These are phyloP conservation scores for Xylogone sp. DNA, from an alignment of 2,329 filamentous ascomycete genomes.

Conservation along the genomic window DNA sequence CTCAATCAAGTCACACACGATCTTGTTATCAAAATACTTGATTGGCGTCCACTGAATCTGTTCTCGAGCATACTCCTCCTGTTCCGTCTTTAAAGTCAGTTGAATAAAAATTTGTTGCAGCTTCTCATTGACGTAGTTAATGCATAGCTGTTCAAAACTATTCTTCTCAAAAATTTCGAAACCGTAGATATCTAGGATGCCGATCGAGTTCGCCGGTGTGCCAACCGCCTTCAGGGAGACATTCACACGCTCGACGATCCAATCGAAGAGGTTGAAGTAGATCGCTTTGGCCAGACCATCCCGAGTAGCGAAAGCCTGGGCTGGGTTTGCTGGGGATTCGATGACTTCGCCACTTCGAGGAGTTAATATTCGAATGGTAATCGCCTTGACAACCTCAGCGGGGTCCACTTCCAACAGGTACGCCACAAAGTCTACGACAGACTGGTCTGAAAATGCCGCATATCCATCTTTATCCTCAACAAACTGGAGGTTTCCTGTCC, in stretches of 20 bases:
- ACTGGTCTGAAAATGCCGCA: slow-evolving; percentile 80
- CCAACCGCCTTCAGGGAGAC: slow-evolving; percentile 78
- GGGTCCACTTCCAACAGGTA: slow-evolving; percentile 89
- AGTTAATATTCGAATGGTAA: slow-evolving; percentile 83
- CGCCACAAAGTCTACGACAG: slow-evolving; percentile 89
- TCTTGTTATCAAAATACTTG: slow-evolving; percentile 99
- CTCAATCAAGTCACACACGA: slow-evolving; percentile 96
- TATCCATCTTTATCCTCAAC: slow-evolving; percentile 85
- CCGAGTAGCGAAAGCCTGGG: slow-evolving; percentile 81
- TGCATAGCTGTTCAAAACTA: slow-evolving; percentile 97
- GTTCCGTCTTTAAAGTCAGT: slow-evolving; percentile 90
- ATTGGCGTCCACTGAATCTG: slow-evolving; percentile 99
- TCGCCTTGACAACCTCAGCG: slow-evolving; percentile 74
- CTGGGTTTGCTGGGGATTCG: slow-evolving; percentile 76
- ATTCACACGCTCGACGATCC: slow-evolving; percentile 94
- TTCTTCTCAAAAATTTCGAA: slow-evolving; percentile 99
- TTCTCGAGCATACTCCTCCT: slow-evolving; percentile 94
- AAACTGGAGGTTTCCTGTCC: slow-evolving; percentile 94
- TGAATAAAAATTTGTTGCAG: slow-evolving; percentile 99
- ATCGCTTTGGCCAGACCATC: slow-evolving; percentile 94
- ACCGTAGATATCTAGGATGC: slow-evolving; percentile 97
- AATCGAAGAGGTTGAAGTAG: slow-evolving; percentile 96
- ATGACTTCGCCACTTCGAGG: slow-evolving; percentile 63
- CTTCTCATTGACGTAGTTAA: slow-evolving; percentile 99
- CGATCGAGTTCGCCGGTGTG: slow-evolving; percentile 76